These are phyloP conservation scores for Rhizophagus prolifer DNA, from an alignment of 192 early-diverging fungal genomes.

Conservation along the genomic window DNA sequence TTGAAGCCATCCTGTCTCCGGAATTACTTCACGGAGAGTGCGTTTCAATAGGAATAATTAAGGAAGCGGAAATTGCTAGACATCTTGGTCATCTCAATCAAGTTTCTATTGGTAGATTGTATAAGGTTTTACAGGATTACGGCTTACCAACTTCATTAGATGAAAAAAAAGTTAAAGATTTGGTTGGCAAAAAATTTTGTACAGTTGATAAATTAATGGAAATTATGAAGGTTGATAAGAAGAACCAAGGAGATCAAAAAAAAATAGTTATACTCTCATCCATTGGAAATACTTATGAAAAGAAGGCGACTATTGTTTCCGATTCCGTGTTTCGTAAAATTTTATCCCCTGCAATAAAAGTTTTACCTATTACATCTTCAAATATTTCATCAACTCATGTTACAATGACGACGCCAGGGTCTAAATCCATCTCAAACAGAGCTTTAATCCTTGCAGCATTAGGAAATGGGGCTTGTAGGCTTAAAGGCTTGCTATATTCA, in stretches of 20 bases:
- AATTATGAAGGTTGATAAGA: slow-evolving; percentile 95
- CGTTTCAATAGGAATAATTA: slow-evolving; percentile 91
- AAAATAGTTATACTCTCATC: slow-evolving; percentile 82
- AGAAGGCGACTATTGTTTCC: slow-evolving; percentile 74
- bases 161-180: slow-evolving; percentile 70
- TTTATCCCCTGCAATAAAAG: slow-evolving; percentile 70
- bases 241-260: slow-evolving; percentile 90
- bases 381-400: slow-evolving; percentile 41
- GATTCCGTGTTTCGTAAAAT: slow-evolving; percentile 84
- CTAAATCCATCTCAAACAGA: slow-evolving; percentile 98
- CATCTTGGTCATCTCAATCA: slow-evolving; percentile 84
- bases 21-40: slow-evolving; percentile 95
- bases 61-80: slow-evolving; percentile 92
- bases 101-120: slow-evolving; percentile 82
- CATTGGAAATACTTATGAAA: slow-evolving; percentile 86
- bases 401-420: slow-evolving; percentile 78
- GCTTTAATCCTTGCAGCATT: slow-evolving; percentile 90
- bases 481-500: slow-evolving; percentile 88
- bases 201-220: slow-evolving; percentile 84
- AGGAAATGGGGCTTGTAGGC: slow-evolving; percentile 73
- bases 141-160: slow-evolving; percentile 81
- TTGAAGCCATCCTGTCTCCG: slow-evolving; percentile 89
- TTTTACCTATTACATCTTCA: slow-evolving; percentile 56
- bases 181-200: slow-evolving; percentile 62
- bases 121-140: slow-evolving; percentile 81